Base-by-base conservation (phyloP, 192 early-diverging fungal genomes). In the Piromyces sp. region DNA sequence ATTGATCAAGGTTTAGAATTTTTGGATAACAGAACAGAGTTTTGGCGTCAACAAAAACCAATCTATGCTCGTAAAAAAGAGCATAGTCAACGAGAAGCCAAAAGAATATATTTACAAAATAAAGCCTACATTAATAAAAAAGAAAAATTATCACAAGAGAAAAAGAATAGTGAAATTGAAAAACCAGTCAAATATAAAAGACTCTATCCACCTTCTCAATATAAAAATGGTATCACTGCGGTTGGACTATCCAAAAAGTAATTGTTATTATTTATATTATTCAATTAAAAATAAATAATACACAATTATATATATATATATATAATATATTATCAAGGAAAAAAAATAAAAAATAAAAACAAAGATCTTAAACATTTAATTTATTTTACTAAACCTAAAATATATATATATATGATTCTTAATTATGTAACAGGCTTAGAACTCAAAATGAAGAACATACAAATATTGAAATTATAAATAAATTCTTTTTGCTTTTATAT, bases 41-140 rank as follows among this genome's bases (percentile, higher is more conserved):
- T 91, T 82, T 91, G 90, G 90, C 83, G 88, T 42, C 88, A 91
- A 85, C 89, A 91, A 84, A 86, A 89, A 79, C 90, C 90, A 30
- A 42, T 91, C 30, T 91, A 91, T 82, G 88, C 90, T 19, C 79
- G 90, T 3, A 84, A 83, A 30, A 89, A 58, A 29, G 37, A 29
- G 29, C 78, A 26, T 15, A 30, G 79, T 78, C 82, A 30, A 80
- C 29, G 11, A 16, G 82, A 30, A 80, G 80, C 82, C 15, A 82
- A 29, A 82, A 37, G 79, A 29, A 68, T 68, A 7, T 68, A 68
- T n/a, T 68, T 68, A 68, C 51, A 68, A 68, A n/a, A 68, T 68
- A 68, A n/a, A n/a, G 26, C 1, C 9, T 68, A 68, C n/a, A 68
- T 68, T 68, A 7, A 26, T n/a, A n/a, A 68, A 68, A 68, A 68